phyloP scores from a whole-genome alignment of 139 green algal species.

The Coelastrella sp. region DNA sequence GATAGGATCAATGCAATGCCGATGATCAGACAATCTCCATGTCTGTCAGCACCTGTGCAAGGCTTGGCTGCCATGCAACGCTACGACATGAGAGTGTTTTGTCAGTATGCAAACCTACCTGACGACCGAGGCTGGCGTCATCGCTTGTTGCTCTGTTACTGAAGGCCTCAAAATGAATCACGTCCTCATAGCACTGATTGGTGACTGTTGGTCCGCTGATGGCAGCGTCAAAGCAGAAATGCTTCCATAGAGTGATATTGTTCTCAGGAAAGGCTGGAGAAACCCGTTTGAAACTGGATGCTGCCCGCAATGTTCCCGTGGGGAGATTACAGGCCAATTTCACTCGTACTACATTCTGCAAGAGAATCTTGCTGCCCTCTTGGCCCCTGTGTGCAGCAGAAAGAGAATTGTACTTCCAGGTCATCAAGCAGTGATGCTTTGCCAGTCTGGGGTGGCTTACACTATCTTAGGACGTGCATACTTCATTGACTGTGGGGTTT shows the following conservation, averaged over 20 bases:
- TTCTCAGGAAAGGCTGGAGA: constrained; percentile 3
- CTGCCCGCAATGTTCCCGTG: background rate
- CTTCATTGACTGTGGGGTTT: too few relatives aligned
- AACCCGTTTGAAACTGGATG: background rate
- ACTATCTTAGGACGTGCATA: too few relatives aligned
- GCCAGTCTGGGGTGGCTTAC: too few relatives aligned
- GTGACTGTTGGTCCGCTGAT: background rate
- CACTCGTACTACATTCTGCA: constrained; percentile 8
- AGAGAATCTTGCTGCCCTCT: background rate
- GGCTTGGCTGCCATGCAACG: too few relatives aligned
- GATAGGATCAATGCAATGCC: too few relatives aligned
- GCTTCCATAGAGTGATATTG: background rate
- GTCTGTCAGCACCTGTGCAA: too few relatives aligned
- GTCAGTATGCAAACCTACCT: background rate
- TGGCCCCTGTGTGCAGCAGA: constrained; percentile 6
- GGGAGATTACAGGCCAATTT: constrained; percentile 24
- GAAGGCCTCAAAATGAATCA: constrained; percentile 26
- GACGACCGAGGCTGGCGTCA: background rate
- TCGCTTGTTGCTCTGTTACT: background rate
- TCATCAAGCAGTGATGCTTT: background rate
- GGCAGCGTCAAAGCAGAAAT: constrained; percentile 17
- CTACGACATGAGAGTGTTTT: too few relatives aligned
- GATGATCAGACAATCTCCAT: too few relatives aligned
- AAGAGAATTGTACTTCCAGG: background rate
- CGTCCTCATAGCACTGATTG: background rate